phyloP scores from a whole-genome alignment of 116 monocot genomes.

The Zostera marina region DNA sequence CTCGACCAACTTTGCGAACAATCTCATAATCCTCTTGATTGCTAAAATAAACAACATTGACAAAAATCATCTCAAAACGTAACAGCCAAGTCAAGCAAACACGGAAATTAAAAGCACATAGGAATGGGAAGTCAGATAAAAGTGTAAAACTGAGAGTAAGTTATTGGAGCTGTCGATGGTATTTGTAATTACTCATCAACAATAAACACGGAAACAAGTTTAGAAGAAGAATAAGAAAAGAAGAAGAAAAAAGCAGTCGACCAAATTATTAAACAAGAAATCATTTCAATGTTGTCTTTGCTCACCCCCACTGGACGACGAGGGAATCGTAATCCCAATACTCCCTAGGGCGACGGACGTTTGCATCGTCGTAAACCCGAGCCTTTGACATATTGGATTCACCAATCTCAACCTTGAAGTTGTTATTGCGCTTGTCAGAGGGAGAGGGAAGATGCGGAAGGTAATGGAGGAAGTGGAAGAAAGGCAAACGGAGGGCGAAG shows the following conservation, averaged over 20 bases:
- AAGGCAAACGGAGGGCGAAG: slow-evolving; percentile 10
- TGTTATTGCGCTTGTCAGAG: background rate
- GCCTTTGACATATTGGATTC: slow-evolving; percentile 19
- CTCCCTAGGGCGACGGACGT: slow-evolving; percentile 30
- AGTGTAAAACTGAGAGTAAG: too few relatives aligned
- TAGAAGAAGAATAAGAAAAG: too few relatives aligned
- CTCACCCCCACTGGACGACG: slow-evolving; percentile 35
- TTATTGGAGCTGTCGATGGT: background rate
- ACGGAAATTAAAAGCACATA: background rate
- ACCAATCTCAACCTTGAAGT: background rate
- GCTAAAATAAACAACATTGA: slow-evolving; percentile 12
- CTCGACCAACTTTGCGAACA: slow-evolving; percentile 61
- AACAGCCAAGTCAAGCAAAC: background rate
- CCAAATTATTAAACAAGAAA: background rate
- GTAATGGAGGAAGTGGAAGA: background rate
- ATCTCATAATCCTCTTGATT: slow-evolving; percentile 59
- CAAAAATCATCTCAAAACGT: background rate
- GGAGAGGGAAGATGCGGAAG: background rate
- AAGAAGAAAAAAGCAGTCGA: too few relatives aligned
- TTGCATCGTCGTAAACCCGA: slow-evolving; percentile 26
- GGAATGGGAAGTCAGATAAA: too few relatives aligned
- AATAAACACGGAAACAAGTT: too few relatives aligned
- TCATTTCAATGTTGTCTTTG: background rate
- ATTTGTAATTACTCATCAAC: too few relatives aligned
- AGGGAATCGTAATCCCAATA: slow-evolving; percentile 41